Conservation (phyloP, 495 filamentous ascomycete species). For the Lichenothelia convexa region DNA sequence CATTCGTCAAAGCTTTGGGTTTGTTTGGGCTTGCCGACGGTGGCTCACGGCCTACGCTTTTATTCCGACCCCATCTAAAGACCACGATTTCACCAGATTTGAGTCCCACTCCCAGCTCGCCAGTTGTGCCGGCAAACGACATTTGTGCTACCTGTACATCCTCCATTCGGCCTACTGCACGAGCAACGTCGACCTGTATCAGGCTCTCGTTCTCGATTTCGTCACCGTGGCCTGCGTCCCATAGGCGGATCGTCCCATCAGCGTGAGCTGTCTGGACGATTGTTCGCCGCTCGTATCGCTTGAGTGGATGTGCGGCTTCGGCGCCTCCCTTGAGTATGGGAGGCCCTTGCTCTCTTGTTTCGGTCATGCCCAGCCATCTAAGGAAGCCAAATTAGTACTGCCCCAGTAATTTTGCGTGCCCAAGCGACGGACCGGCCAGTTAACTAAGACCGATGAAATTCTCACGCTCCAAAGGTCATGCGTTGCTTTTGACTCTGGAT, state of each 20-base stretch:
- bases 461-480: no score
- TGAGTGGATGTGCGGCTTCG: slow-evolving; percentile 43
- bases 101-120: slow-evolving; percentile 72
- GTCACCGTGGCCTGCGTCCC: slow-evolving; percentile 79
- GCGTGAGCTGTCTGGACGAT: slow-evolving; percentile 67
- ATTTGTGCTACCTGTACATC: slow-evolving; percentile 57
- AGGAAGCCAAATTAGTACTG: no score
- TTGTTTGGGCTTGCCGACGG: slow-evolving; percentile 30
- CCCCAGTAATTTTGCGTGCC: no score
- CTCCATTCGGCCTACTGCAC: slow-evolving; percentile 66
- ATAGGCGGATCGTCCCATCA: slow-evolving; percentile 71
- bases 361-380: slow-evolving; percentile 88
- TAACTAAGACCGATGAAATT: no score
- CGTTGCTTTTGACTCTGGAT: no score
- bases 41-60: slow-evolving; percentile 34
- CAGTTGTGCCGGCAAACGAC: slow-evolving; percentile 55
- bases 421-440: no score
- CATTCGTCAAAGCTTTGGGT: slow-evolving; percentile 46
- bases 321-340: slow-evolving; percentile 59
- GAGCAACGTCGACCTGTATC: slow-evolving; percentile 68
- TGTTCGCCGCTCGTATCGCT: slow-evolving; percentile 63
- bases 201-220: slow-evolving; percentile 75
- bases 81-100: slow-evolving; percentile 64
- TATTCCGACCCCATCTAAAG: slow-evolving; percentile 73
- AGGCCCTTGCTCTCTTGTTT: slow-evolving; percentile 55